Evolutionary conservation across 352 stramenopile species (phyloP).

Genomic region (Globisporangium alternatum): DNA sequence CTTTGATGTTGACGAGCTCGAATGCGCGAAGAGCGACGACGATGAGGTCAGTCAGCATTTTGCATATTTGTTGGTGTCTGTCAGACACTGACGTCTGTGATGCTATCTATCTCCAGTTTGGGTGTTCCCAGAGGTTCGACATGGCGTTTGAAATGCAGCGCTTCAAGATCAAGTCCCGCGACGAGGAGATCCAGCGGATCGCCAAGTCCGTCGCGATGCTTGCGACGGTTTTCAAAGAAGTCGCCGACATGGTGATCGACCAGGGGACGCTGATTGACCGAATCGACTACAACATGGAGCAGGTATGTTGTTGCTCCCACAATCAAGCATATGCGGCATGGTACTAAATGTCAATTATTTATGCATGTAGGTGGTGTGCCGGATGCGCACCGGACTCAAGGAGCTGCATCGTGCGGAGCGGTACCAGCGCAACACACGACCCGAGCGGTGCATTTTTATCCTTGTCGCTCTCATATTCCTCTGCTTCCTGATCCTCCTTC

Average conservation of each 20-base stretch:
- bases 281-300: constrained; percentile 88
- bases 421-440: constrained; percentile 61
- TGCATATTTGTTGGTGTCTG: background rate
- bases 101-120: background rate
- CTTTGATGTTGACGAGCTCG: constrained; percentile 45
- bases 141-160: constrained; percentile 28
- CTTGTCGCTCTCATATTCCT: constrained; percentile 58
- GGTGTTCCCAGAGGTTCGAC: constrained; percentile 25
- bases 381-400: constrained; percentile 54
- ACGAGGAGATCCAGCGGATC: constrained; percentile 78
- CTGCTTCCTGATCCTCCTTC: constrained; percentile 62
- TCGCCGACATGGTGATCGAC: constrained; percentile 81
- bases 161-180: constrained; percentile 55
- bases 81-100: background rate
- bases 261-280: constrained; percentile 80
- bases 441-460: constrained; percentile 71
- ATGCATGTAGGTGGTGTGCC: constrained; percentile 42
- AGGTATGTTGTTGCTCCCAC: constrained; percentile 31
- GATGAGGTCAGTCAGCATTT: constrained; percentile 7
- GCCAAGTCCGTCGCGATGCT: constrained; percentile 63
- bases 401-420: constrained; percentile 60
- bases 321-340: background rate
- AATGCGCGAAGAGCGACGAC: constrained; percentile 1
- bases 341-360: background rate
- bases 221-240: constrained; percentile 75